Evolutionary conservation across 2,329 filamentous ascomycete genomes (phyloP), one percentile per base, ranked within the genome.

Genomic region (Colletotrichum karsti): DNA sequence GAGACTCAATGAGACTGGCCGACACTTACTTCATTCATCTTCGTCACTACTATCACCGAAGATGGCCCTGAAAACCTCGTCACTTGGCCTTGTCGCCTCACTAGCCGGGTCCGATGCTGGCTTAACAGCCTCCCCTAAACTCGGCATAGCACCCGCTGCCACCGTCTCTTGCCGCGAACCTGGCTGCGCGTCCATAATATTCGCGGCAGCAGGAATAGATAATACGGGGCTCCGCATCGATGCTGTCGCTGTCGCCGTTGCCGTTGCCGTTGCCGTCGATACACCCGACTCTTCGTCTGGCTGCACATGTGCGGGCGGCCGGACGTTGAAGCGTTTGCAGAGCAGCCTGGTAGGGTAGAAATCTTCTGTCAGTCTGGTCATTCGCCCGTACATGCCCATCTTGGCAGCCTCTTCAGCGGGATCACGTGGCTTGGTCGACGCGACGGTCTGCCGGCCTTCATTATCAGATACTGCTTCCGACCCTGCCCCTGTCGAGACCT

Each of bases 261-360:
- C 30, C 30, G 30, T 33, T 10, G 30, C 30, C 3, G 13, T 33
- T 22, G 59, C 48, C n/a, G 39, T 35, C 15, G 28, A 13, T 8
- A 4, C 10, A 4, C 42, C 22, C 5, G 54, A 56, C 63, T 77
- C 83, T 0, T 84, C 78, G 44, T 91, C 86, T 35, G 84, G 80
- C 73, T 88, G 86, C 33, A 92, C 89, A 77, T 94, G 88, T 9
- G 87, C 85, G 0, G 95, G 94, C 8, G 92, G 88, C 68, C 87
- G 90, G n/a, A 98, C 92, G 73, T 94, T 94, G 80, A 99, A 97
- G 8, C 96, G 87, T 78, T 98, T 99, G 81, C 95, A 98, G n/a
- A 98, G 81, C 42, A 99, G 81, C 61, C 94, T 86, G 1, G 92
- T 91, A 1, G 96, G 96, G 73, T 91, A 91, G 78, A 97, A 98